Conservation (phyloP, 495 filamentous ascomycete genomes). For the Aspergillus heteromorphus region DNA sequence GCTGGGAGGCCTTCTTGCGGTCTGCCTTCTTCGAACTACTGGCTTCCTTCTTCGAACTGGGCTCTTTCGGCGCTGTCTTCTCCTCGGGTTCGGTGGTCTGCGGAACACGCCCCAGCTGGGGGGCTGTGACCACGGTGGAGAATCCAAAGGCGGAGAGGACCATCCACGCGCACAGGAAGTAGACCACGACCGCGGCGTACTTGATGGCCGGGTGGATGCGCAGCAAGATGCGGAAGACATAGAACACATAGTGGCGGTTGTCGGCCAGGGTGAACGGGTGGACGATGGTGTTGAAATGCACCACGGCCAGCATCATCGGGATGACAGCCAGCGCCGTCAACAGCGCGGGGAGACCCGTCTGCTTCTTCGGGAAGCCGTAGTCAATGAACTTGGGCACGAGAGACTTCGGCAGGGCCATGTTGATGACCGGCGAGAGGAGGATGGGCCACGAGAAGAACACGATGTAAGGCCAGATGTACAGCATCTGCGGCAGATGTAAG, state of each 20-base stretch:
- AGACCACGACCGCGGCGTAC: constrained; percentile 62
- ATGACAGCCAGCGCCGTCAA: constrained; percentile 33
- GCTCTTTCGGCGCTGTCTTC: constrained; percentile 16
- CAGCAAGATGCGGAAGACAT: constrained; percentile 83
- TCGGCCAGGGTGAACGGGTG: constrained; percentile 96
- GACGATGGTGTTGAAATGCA: constrained; percentile 83
- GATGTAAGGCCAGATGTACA: constrained; percentile 90
- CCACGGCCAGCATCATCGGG: constrained; percentile 47
- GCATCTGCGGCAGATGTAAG: constrained; percentile 84
- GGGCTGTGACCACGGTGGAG: constrained; percentile 24
- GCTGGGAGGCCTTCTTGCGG: constrained; percentile 16
- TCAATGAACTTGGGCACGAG: constrained; percentile 35
- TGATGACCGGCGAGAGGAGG: constrained; percentile 49
- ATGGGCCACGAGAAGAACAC: constrained; percentile 85
- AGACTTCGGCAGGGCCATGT: constrained; percentile 30
- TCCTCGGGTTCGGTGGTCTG: constrained; percentile 4
- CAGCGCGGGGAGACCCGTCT: constrained; percentile 32
- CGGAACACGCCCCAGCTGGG: constrained; percentile 11
- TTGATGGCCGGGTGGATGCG: constrained; percentile 55
- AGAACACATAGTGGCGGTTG: constrained; percentile 96
- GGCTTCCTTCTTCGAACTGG: constrained; percentile 17
- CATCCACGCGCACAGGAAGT: constrained; percentile 56
- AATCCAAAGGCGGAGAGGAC: constrained; percentile 52
- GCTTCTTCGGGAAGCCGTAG: constrained; percentile 31
- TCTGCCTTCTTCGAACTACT: constrained; percentile 15